Evolutionary conservation across 2,329 filamentous ascomycete species (phyloP).

Genomic region (Ophiostoma montium): DNA sequence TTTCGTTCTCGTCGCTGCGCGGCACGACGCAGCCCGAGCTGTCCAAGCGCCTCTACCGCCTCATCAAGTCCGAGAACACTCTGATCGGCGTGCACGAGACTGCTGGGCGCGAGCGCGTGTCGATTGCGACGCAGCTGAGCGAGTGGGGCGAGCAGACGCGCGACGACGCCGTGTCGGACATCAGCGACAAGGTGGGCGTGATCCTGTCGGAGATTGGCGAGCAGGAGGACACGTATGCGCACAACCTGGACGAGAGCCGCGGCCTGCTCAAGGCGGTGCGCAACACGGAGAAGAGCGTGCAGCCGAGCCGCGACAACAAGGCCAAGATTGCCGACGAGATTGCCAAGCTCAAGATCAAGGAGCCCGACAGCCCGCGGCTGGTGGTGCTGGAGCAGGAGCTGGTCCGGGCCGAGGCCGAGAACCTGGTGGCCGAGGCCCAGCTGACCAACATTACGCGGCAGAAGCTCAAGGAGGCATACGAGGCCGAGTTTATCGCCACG

Average conservation of each 20-base stretch:
- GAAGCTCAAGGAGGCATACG: conserved; percentile 92
- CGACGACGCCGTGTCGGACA: conserved; percentile 75
- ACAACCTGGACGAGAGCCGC: conserved; percentile 75
- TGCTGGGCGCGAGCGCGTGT: conserved; percentile 69
- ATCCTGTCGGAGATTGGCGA: conserved; percentile 85
- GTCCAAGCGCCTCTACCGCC: conserved; percentile 71
- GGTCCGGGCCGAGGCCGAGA: conserved; percentile 89
- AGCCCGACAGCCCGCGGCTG: conserved; percentile 69
- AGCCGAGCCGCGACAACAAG: conserved; percentile 80
- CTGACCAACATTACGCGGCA: conserved; percentile 89
- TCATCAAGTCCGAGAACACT: conserved; percentile 92
- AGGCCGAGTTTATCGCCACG: conserved; percentile 72
- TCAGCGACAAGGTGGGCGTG: conserved; percentile 92
- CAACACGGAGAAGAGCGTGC: conserved; percentile 90
- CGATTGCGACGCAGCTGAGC: conserved; percentile 79
- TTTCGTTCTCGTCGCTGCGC: conserved; percentile 76
- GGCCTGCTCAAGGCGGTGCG: conserved; percentile 77
- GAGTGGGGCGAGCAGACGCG: conserved; percentile 91
- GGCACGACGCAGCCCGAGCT: conserved; percentile 77
- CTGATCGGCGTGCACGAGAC: conserved; percentile 73
- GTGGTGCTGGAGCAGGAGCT: conserved; percentile 89
- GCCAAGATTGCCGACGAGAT: conserved; percentile 87
- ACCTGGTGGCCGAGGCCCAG: conserved; percentile 89
- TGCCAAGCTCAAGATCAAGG: conserved; percentile 78
- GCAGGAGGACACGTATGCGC: conserved; percentile 79